Conservation (phyloP, 2,329 filamentous ascomycete genomes). For the Cladosporium oxysporum region DNA sequence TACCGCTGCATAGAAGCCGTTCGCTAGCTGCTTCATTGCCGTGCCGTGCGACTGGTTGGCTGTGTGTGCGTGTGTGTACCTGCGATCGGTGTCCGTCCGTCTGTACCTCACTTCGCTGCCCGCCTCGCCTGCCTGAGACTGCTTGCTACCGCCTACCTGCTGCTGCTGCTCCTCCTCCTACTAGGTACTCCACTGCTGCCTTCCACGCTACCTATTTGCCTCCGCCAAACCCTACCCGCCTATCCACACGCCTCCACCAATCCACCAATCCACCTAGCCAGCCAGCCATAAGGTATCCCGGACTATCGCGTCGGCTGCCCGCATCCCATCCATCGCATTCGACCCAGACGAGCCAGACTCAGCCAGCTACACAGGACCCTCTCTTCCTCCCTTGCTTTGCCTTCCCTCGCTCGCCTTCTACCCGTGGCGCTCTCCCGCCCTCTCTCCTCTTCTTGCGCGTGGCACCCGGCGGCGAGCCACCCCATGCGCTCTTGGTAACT, state of each 20-base stretch:
- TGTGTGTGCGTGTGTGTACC: not conserved
- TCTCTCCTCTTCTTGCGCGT: conserved; percentile 6
- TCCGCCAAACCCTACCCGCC: not conserved
- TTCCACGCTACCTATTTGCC: not conserved
- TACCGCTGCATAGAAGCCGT: not conserved
- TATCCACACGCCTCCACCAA: not conserved
- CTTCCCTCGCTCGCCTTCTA: not conserved
- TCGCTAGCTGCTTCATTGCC: conserved; percentile 4
- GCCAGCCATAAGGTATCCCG: not conserved
- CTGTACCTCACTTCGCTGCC: not conserved
- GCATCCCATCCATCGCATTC: not conserved
- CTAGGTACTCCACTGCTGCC: not conserved
- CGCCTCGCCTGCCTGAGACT: not conserved
- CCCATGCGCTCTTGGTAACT: conserved; percentile 6
- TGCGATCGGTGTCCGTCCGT: too few species aligned
- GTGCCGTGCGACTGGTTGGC: not conserved
- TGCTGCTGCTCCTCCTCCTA: not conserved
- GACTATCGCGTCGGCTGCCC: not conserved
- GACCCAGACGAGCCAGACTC: conserved; percentile 2
- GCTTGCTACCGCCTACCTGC: not conserved
- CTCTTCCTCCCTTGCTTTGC: not conserved
- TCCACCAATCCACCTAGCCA: not conserved
- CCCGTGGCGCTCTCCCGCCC: conserved; percentile 2
- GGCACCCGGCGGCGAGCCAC: conserved; percentile 3
- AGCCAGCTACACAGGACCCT: not conserved